phyloP scores from a whole-genome alignment of 305 asterid genomes.

The Fraxinus paxiana region DNA sequence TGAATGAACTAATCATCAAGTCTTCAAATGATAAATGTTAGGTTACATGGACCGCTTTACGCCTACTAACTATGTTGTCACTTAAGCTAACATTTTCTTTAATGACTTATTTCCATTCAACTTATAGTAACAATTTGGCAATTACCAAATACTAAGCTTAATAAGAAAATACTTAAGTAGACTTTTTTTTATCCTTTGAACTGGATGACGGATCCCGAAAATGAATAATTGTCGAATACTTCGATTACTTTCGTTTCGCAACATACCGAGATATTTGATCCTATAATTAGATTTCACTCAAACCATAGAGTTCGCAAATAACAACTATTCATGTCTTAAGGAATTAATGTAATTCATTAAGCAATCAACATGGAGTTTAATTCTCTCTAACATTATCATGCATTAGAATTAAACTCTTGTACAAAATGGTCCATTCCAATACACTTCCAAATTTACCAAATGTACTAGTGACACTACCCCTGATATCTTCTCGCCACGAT shows the following conservation, averaged over 20 bases:
- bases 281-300: neutral
- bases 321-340: neutral
- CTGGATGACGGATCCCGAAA: neutral
- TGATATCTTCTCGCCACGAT: neutral
- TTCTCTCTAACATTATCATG: neutral
- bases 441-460: neutral
- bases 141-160: neutral
- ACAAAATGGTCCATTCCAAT: neutral
- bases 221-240: neutral
- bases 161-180: neutral
- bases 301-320: neutral
- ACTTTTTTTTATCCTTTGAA: neutral
- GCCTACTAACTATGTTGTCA: neutral
- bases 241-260: neutral
- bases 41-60: neutral
- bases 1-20: neutral
- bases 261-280: neutral
- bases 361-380: neutral
- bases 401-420: neutral
- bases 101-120: neutral
- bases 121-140: neutral
- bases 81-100: neutral
- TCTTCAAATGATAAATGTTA: neutral
- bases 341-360: neutral
- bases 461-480: neutral